Percentiles rank a stretch among this genome's conserved stretches.
These are phyloP conservation scores for Phytophthora quininea DNA, from an alignment of 352 stramenopile genomes.

Conservation along the genomic window DNA sequence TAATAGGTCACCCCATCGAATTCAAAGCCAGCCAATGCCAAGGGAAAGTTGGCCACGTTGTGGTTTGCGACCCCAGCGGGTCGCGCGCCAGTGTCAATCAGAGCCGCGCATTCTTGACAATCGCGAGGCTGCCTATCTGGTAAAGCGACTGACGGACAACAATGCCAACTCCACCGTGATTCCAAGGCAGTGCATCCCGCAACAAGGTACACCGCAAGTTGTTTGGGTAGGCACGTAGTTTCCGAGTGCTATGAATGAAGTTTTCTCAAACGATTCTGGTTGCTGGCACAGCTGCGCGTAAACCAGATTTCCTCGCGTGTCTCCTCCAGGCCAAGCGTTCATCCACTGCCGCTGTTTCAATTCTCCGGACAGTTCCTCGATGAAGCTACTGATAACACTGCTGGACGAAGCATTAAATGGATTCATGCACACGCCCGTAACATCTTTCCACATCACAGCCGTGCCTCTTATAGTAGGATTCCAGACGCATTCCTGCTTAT, in stretches of 20 bases:
- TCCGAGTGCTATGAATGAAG: slow-evolving; percentile 39
- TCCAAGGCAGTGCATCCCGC: slow-evolving; percentile 52
- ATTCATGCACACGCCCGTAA: slow-evolving; percentile 27
- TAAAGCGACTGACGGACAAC: slow-evolving; percentile 57
- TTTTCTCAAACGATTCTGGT: slow-evolving; percentile 28
- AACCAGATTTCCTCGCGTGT: slow-evolving; percentile 48
- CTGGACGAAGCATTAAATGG: slow-evolving; percentile 40
- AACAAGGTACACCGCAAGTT: slow-evolving; percentile 52
- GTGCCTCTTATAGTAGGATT: slow-evolving; percentile 31
- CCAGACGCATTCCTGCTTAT: slow-evolving; percentile 43
- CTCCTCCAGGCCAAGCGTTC: slow-evolving; percentile 41
- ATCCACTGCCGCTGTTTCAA: slow-evolving; percentile 46
- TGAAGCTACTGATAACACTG: slow-evolving; percentile 40
- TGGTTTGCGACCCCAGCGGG: slow-evolving; percentile 69
- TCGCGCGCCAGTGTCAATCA: slow-evolving; percentile 89
- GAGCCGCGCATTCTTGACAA: slow-evolving; percentile 37
- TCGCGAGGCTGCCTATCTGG: slow-evolving; percentile 47
- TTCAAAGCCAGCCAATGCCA: slow-evolving; percentile 27
- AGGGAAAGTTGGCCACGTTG: slow-evolving; percentile 57
- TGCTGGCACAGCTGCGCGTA: slow-evolving; percentile 43
- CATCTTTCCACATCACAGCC: slow-evolving; percentile 37
- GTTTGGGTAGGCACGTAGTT: slow-evolving; percentile 51
- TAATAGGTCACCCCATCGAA: slow-evolving; percentile 86
- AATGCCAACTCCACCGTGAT: slow-evolving; percentile 32
- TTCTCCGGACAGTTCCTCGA: slow-evolving; percentile 27